Conservation (phyloP, 371 early-diverging fungal genomes). For the Syncephalastrum contaminatum region DNA sequence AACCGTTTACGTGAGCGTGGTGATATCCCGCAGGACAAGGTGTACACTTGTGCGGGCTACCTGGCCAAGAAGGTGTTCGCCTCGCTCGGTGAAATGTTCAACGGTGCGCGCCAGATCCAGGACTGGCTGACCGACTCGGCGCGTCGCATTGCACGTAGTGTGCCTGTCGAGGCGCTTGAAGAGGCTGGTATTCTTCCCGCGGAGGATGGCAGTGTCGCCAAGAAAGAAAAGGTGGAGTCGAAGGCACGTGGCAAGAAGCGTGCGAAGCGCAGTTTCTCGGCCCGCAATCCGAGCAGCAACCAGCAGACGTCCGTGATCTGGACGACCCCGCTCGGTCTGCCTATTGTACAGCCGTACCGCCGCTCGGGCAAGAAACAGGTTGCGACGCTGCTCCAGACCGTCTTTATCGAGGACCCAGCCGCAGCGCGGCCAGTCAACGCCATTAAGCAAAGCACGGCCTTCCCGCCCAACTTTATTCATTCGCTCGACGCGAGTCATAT, state of each 20-base stretch:
- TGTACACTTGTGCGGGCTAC: conserved; percentile 62
- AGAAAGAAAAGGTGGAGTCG: neutral
- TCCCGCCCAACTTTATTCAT: conserved; percentile 98
- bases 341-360: conserved; percentile 97
- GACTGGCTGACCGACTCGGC: conserved; percentile 94
- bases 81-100: conserved; percentile 87
- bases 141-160: conserved; percentile 76
- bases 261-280: conserved; percentile 40
- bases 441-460: conserved; percentile 92
- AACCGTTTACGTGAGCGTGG: conserved; percentile 77
- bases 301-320: conserved; percentile 92
- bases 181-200: conserved; percentile 36
- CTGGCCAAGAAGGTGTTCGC: conserved; percentile 84
- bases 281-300: conserved; percentile 43
- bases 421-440: conserved; percentile 83
- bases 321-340: conserved; percentile 95
- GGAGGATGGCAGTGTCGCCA: conserved; percentile 6
- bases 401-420: conserved; percentile 73
- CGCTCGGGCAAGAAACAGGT: conserved; percentile 63
- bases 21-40: conserved; percentile 56
- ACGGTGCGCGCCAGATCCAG: conserved; percentile 88
- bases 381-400: conserved; percentile 77
- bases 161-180: conserved; percentile 62
- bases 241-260: conserved; percentile 10
- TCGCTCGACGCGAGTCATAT: conserved; percentile 97